Conservation (phyloP, 2,329 filamentous ascomycete genomes). For the Exophiala xenobiotica region DNA sequence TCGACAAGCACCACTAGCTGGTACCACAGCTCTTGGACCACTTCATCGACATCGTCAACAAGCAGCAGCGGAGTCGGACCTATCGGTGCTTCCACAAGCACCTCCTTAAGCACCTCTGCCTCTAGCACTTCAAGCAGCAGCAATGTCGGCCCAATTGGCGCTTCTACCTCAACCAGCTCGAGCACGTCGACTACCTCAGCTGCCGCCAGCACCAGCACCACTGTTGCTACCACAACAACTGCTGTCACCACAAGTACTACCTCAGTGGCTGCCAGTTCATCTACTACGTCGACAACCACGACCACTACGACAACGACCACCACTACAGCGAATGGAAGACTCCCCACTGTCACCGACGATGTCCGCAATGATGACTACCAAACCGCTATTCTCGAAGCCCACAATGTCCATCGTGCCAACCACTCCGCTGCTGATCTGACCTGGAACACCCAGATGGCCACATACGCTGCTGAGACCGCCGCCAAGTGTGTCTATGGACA, state of each 20-base stretch:
- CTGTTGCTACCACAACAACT: background rate
- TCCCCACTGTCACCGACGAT: slow-evolving; percentile 47
- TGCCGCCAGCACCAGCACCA: background rate
- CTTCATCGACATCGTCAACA: slow-evolving; percentile 2
- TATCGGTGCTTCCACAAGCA: slow-evolving; percentile 9
- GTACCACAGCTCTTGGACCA: slow-evolving; percentile 4
- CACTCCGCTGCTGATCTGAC: slow-evolving; percentile 66
- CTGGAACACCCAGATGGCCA: slow-evolving; percentile 65
- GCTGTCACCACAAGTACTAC: slow-evolving; percentile 32
- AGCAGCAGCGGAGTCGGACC: slow-evolving; percentile 10
- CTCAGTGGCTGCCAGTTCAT: too few relatives aligned
- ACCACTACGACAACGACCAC: slow-evolving; percentile 16
- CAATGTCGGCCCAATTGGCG: slow-evolving; percentile 1
- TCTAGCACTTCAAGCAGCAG: background rate
- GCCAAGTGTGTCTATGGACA: slow-evolving; percentile 70
- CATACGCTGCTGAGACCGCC: slow-evolving; percentile 64
- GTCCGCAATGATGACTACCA: slow-evolving; percentile 28
- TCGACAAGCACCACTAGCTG: slow-evolving; percentile 6
- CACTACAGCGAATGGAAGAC: slow-evolving; percentile 46
- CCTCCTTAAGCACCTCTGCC: background rate
- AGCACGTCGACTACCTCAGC: background rate
- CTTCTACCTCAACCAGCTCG: background rate
- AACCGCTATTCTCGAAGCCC: slow-evolving; percentile 57
- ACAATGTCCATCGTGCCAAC: slow-evolving; percentile 83
- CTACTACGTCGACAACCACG: slow-evolving; percentile 1